These are phyloP conservation scores for Aspergillus nomiae DNA, from an alignment of 2,329 filamentous ascomycete genomes.

Conservation along the genomic window DNA sequence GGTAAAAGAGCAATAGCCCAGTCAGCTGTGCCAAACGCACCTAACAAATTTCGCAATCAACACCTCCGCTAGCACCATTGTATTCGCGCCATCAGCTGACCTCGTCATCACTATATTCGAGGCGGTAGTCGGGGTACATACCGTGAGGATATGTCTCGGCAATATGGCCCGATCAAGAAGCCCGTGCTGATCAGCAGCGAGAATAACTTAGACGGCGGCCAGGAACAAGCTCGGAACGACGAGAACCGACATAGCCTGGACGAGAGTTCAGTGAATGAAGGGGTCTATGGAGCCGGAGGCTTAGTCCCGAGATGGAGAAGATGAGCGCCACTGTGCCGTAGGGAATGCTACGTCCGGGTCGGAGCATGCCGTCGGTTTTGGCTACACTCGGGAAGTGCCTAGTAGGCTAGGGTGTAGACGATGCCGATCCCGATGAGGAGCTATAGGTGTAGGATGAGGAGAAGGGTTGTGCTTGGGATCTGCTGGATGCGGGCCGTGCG, in stretches of 20 bases:
- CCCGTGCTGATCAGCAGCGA: constrained; percentile 47
- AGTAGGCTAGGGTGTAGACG: constrained; percentile 55
- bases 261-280: constrained; percentile 67
- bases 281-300: constrained; percentile 65
- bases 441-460: constrained; percentile 59
- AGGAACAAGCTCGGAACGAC: constrained; percentile 66
- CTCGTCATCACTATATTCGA: constrained; percentile 76
- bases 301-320: constrained; percentile 71
- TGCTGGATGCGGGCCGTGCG: constrained; percentile 9
- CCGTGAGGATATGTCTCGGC: constrained; percentile 67
- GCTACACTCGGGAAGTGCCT: constrained; percentile 53
- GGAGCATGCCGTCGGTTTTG: constrained; percentile 48
- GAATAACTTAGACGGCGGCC: constrained; percentile 55
- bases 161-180: constrained; percentile 65
- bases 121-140: constrained; percentile 71
- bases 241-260: constrained; percentile 68
- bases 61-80: constrained; percentile 67
- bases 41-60: constrained; percentile 71
- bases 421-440: constrained; percentile 64
- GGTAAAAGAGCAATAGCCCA: constrained; percentile 61
- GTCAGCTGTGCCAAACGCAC: constrained; percentile 67
- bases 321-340: constrained; percentile 71
- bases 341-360: constrained; percentile 53
- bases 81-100: constrained; percentile 67
- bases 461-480: constrained; percentile 21